phyloP scores from a whole-genome alignment of 805 yeast genomes.

The Pichia cabralensis region DNA sequence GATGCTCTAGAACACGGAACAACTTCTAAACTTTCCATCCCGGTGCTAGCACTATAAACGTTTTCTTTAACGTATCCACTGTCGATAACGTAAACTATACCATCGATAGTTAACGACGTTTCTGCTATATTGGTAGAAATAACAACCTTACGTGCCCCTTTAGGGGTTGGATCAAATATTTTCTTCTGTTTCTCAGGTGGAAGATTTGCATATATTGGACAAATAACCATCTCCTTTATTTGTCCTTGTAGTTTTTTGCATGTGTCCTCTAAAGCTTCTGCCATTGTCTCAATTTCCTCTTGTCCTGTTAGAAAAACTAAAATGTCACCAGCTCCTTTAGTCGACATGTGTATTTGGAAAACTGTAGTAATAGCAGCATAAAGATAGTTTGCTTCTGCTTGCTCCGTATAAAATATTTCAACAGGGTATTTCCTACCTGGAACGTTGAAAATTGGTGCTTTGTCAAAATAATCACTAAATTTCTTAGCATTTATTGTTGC shows the following conservation, averaged over 20 bases:
- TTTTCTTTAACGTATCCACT: conserved; percentile 93
- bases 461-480: conserved; percentile 70
- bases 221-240: conserved; percentile 53
- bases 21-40: conserved; percentile 81
- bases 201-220: conserved; percentile 86
- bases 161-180: conserved; percentile 85
- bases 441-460: conserved; percentile 78
- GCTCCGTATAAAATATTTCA: conserved; percentile 69
- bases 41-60: conserved; percentile 75
- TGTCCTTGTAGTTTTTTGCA: too few relatives aligned
- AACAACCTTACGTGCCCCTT: conserved; percentile 71
- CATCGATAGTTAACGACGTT: conserved; percentile 91
- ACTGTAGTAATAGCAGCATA: conserved; percentile 85
- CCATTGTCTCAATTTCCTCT: conserved; percentile 84
- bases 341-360: conserved; percentile 71
- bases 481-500: conserved; percentile 91
- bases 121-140: conserved; percentile 96
- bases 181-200: conserved; percentile 75
- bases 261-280: conserved; percentile 60
- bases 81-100: conserved; percentile 89
- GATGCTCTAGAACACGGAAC: conserved; percentile 90
- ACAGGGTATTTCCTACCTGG: conserved; percentile 96
- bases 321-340: conserved; percentile 76
- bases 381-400: conserved; percentile 84
- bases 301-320: conserved; percentile 91